Base-by-base conservation (phyloP, 108 stramenopile species). In the Cyclotella kingstonii region DNA sequence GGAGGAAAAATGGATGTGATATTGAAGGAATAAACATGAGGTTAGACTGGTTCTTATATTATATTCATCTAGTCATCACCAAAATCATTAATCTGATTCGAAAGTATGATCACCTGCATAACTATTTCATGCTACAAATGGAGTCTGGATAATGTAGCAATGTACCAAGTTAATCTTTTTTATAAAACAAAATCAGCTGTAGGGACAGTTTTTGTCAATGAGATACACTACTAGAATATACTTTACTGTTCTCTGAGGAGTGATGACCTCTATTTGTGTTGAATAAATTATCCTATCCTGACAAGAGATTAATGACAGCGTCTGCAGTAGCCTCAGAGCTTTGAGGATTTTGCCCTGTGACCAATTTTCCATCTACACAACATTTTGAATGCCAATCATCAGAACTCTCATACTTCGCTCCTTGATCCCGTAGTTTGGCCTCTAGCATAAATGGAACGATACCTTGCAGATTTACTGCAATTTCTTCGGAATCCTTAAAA, bases 261-360 rank as follows among this genome's bases (percentile, higher is more conserved):
- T n/a, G n/a, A n/a, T n/a, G n/a, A n/a, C n/a, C n/a, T n/a, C 45
- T 18, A 18, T 1, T 22, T 22, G 17, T 10, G 2, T 18, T 46
- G 21, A 18, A 19, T 46, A 11, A 46, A n/a, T n/a, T n/a, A n/a
- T n/a, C n/a, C n/a, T n/a, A n/a, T 9, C 21, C 14, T 33, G 64
- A 58, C 19, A 68, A 47, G 31, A 52, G 8, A 4, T 56, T 27
- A 67, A 80, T 67, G 35, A 81, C 78, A 39, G 81, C 81, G 23
- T 66, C 42, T 41, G 86, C 86, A 28, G 70, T 70, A 6, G 60
- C 77, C 19, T 73, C 80, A 2, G 80, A 78, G 14, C 60, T 65
- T 19, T 76, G 72, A 17, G 91, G 91, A 70, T 92, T 92, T 72
- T 92, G 91, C 22, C 87, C 91, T 9, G 90, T 92, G 26, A 89